phyloP scores from a whole-genome alignment of 306 rosid genomes.

The Ormosia emarginata region DNA sequence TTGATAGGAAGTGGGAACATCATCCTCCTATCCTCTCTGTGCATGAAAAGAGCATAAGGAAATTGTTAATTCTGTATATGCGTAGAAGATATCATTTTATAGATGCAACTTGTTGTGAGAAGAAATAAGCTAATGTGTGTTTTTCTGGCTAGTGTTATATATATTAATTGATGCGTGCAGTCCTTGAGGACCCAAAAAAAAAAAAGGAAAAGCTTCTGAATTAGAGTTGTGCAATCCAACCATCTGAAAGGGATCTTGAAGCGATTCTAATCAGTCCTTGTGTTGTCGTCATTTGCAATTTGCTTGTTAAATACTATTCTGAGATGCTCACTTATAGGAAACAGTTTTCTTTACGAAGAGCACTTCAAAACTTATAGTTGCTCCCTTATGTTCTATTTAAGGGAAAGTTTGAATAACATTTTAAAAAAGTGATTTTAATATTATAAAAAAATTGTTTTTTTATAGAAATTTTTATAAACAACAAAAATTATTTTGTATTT shows the following conservation, averaged over 20 bases:
- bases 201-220: not conserved
- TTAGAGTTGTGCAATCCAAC: conserved; percentile 2
- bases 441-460: too few species aligned
- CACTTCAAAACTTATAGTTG: not conserved
- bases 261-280: not conserved
- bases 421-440: too few species aligned
- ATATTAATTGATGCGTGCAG: conserved; percentile 6
- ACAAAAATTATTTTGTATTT: too few species aligned
- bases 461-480: too few species aligned
- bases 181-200: not conserved
- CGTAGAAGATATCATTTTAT: conserved; percentile 30
- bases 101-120: conserved; percentile 35
- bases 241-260: conserved; percentile 19
- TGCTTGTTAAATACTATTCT: not conserved
- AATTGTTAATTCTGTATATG: not conserved
- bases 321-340: not conserved
- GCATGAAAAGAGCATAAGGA: conserved; percentile 14
- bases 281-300: conserved; percentile 1
- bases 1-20: conserved; percentile 9
- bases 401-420: too few species aligned
- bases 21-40: conserved; percentile 19
- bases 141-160: conserved; percentile 5
- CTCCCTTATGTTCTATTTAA: not conserved
- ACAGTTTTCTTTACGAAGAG: not conserved
- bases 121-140: conserved; percentile 12